phyloP scores from a whole-genome alignment of 2,329 filamentous ascomycete genomes.

The Calonectria pseudoreteaudii region DNA sequence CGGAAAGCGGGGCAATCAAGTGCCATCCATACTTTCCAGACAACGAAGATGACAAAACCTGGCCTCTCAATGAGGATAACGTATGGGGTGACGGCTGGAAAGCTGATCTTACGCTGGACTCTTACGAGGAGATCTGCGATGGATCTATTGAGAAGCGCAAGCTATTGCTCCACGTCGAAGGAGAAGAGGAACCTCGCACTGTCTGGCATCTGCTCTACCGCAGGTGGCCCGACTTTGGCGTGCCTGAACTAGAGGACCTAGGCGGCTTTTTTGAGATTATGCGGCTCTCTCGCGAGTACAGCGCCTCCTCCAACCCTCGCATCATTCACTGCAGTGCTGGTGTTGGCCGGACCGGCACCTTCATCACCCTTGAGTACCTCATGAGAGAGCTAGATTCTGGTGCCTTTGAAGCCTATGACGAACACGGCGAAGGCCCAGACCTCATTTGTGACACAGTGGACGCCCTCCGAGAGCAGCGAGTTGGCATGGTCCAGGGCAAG shows the following conservation, averaged over 20 bases:
- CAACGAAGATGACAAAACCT: slow-evolving; percentile 62
- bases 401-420: slow-evolving; percentile 65
- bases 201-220: slow-evolving; percentile 90
- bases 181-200: slow-evolving; percentile 62
- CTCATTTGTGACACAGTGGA: slow-evolving; percentile 85
- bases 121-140: slow-evolving; percentile 64
- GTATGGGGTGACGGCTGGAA: slow-evolving; percentile 75
- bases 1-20: slow-evolving; percentile 82
- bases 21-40: slow-evolving; percentile 90
- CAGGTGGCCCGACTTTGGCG: slow-evolving; percentile 90
- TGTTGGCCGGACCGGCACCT: slow-evolving; percentile 93
- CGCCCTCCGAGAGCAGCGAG: slow-evolving; percentile 83
- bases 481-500: slow-evolving; percentile 95
- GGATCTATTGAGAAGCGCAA: slow-evolving; percentile 80
- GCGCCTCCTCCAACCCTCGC: slow-evolving; percentile 71
- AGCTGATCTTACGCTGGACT: slow-evolving; percentile 76
- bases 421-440: slow-evolving; percentile 59
- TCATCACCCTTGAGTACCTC: slow-evolving; percentile 95
- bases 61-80: slow-evolving; percentile 71
- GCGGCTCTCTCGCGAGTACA: slow-evolving; percentile 70
- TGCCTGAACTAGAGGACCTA: slow-evolving; percentile 77
- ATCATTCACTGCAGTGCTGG: slow-evolving; percentile 92
- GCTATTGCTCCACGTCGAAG: slow-evolving; percentile 68
- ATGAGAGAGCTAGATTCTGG: slow-evolving; percentile 84
- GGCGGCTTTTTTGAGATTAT: slow-evolving; percentile 77